Evolutionary conservation across 129 eudicot genomes (phyloP), one percentile per base, ranked within the genome.

Genomic region (Saussurea involucrata): DNA sequence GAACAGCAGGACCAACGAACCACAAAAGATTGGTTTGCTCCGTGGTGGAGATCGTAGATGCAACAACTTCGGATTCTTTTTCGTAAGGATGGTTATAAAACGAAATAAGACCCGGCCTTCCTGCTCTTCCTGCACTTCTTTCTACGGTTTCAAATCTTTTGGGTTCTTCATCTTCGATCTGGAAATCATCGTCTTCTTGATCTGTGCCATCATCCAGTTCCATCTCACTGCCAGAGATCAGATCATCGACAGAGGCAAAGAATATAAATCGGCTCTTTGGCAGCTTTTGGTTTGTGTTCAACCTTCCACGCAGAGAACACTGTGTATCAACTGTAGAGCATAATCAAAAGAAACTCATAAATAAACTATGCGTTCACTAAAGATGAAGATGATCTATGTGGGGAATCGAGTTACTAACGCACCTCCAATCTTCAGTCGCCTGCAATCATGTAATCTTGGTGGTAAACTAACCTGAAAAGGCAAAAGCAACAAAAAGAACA

Each of bases 1-100:
- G 99, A 60, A 95, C 86, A 63, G 91, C 87, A 36, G 99, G 99
- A 72, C 97, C 97, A 44, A 84, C 88, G 76, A 95, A 84, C 99
- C 97, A 95, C 61, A 92, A 69, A 24, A 92, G 69, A 77, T 73
- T 83, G 42, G 74, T 90, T 61, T 86, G 81, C 18, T 79, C 77
- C 63, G 77, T 83, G 29, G 20, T 31, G n/a, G 86, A 63, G 64
- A 46, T 80, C 28, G 75, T 74, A 40, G 87, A 27, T 24, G 65
- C 67, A 80, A 37, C 67, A 66, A 77, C 8, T 61, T 78, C 81
- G 1, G 88, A 74, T 64, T 87, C 88, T 61, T 63, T 85, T 80
- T 53, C 75, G 57, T 69, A 75, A 70, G 74, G 81, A 63, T 63
- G 88, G 64, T 78, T 84, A 74, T 89, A 88, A 63, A 92, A 95